phyloP scores from a whole-genome alignment of 441 rosid genomes.

The Francoa sonchifolia region DNA sequence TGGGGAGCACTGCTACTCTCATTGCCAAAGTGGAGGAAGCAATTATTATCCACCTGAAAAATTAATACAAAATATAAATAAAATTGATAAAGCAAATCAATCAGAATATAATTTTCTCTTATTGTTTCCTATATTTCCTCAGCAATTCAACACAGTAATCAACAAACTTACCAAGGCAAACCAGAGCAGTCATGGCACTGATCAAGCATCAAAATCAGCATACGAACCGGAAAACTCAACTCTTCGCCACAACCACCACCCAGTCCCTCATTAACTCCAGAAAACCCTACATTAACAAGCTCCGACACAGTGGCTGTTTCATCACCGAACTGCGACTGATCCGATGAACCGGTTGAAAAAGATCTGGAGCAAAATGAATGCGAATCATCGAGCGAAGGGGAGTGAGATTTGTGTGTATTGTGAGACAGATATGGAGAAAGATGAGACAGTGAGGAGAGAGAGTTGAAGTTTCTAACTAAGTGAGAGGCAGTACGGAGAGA shows the following conservation, averaged over 20 bases:
- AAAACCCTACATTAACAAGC: not conserved
- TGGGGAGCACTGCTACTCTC: slow-evolving; percentile 53
- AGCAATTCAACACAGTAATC: no score
- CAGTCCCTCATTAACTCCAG: no score
- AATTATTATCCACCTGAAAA: slow-evolving; percentile 75
- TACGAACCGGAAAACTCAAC: slow-evolving; percentile 30
- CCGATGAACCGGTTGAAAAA: not conserved
- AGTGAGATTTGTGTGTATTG: not conserved
- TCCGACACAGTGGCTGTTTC: not conserved
- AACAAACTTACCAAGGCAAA: slow-evolving; percentile 55
- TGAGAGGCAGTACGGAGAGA: not conserved
- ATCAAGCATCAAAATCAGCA: slow-evolving; percentile 55
- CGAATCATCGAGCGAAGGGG: not conserved
- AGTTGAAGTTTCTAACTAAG: not conserved
- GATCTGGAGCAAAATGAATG: not conserved
- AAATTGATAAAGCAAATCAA: not conserved
- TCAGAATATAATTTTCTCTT: not conserved
- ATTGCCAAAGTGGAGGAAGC: slow-evolving; percentile 64
- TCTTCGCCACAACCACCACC: no score
- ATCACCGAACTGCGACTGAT: not conserved
- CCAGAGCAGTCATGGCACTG: slow-evolving; percentile 59
- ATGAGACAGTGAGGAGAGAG: slow-evolving; percentile 4
- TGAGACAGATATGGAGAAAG: not conserved
- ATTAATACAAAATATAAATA: slow-evolving; percentile 1
- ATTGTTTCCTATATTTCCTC: no score